Evolutionary conservation across 1,139 yeast genomes (phyloP).

Genomic region (Yamadazyma mexicana): DNA sequence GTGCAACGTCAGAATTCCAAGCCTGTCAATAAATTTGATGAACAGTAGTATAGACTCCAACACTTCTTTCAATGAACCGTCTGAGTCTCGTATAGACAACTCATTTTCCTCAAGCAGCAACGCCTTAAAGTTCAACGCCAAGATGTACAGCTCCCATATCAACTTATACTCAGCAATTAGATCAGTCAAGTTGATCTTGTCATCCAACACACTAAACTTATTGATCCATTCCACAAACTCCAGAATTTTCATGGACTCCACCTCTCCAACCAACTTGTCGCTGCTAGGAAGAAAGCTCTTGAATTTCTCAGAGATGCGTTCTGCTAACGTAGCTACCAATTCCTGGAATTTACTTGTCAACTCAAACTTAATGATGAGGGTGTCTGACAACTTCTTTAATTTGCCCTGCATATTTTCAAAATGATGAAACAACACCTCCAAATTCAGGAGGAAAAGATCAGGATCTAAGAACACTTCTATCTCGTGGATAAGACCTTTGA

Average conservation of each 20-base stretch:
- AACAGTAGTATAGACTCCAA: conserved; percentile 26
- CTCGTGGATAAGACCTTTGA: conserved; percentile 23
- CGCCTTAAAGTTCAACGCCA: conserved; percentile 8
- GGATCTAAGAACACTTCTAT: conserved; percentile 16
- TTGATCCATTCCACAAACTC: conserved; percentile 16
- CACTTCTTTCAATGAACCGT: conserved; percentile 4
- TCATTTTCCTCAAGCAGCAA: conserved; percentile 3
- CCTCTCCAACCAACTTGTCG: conserved; percentile 16
- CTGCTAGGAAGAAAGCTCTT: conserved; percentile 23
- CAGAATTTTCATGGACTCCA: conserved; percentile 14
- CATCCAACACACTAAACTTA: conserved; percentile 12
- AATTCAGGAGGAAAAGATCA: conserved; percentile 15
- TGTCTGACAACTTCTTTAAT: conserved; percentile 8
- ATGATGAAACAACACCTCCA: conserved; percentile 18
- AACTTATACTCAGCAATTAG: conserved; percentile 15
- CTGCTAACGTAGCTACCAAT: conserved; percentile 11
- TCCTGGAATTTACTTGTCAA: conserved; percentile 11
- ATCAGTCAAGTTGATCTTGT: conserved; percentile 13
- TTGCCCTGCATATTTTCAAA: conserved; percentile 19
- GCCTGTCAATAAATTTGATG: conserved; percentile 29
- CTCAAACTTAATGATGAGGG: conserved; percentile 14
- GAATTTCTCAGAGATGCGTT: conserved; percentile 11
- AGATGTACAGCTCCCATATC: conserved; percentile 20
- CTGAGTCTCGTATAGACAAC: conserved; percentile 5
- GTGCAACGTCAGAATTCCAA: conserved; percentile 24